A percentile compares a stretch with the other conserved stretches of the same genome.
Evolutionary conservation across 495 filamentous ascomycete species (phyloP).

Genomic region (Umbilicaria muhlenbergii): DNA sequence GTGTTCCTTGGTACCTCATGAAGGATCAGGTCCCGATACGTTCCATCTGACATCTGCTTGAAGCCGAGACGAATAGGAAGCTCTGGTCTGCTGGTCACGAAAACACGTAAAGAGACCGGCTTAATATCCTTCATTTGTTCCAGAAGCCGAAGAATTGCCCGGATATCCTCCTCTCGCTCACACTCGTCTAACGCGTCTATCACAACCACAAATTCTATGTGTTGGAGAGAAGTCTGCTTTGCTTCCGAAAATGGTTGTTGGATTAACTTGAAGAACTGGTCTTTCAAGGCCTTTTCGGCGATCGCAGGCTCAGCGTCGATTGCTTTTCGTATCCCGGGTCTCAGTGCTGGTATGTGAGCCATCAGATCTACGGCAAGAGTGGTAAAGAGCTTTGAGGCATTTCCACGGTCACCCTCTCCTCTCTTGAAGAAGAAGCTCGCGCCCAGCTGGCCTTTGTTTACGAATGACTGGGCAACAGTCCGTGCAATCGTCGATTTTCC

Average conservation of each 20-base stretch:
- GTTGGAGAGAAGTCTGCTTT: background rate
- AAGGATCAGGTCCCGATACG: slow-evolving; percentile 11
- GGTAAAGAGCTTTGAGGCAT: slow-evolving; percentile 19
- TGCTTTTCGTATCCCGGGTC: background rate
- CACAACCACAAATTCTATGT: slow-evolving; percentile 9
- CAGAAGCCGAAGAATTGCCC: slow-evolving; percentile 11
- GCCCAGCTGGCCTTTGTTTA: slow-evolving; percentile 10
- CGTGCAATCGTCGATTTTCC: slow-evolving; percentile 27
- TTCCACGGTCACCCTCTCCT: slow-evolving; percentile 28
- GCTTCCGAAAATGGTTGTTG: slow-evolving; percentile 3
- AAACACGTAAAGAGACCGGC: slow-evolving; percentile 10
- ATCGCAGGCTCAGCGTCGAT: background rate
- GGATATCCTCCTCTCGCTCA: slow-evolving; percentile 7
- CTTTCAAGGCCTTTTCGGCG: slow-evolving; percentile 1
- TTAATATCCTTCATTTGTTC: slow-evolving; percentile 4
- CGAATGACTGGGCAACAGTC: slow-evolving; percentile 14
- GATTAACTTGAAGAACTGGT: slow-evolving; percentile 5
- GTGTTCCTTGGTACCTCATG: slow-evolving; percentile 6
- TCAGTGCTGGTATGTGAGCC: slow-evolving; percentile 22
- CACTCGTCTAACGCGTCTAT: slow-evolving; percentile 15
- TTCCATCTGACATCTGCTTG: slow-evolving; percentile 2
- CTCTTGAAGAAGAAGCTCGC: slow-evolving; percentile 39
- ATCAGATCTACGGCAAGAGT: slow-evolving; percentile 27
- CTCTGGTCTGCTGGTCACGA: slow-evolving; percentile 18
- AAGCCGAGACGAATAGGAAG: slow-evolving; percentile 14